Evolutionary conservation across 1,284 basidiomycete species (phyloP).

Genomic region (Pterulicium gracile): DNA sequence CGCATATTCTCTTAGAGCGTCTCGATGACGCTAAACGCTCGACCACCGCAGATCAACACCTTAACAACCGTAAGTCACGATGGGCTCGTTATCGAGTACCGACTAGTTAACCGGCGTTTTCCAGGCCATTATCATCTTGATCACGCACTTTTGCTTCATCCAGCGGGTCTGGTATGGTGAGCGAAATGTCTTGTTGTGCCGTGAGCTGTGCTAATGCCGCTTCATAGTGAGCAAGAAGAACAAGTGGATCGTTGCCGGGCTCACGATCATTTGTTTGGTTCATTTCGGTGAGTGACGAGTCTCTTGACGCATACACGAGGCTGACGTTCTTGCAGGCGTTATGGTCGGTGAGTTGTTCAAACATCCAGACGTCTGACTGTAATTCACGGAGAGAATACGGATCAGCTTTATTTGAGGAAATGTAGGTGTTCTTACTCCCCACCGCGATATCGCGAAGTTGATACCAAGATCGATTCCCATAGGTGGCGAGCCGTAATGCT

Average conservation of each 20-base stretch:
- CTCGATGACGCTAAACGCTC: not conserved
- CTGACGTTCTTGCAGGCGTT: no score
- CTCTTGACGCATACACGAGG: no score
- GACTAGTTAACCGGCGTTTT: not conserved
- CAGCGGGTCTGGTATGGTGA: not conserved
- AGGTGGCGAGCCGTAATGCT: constrained; percentile 1
- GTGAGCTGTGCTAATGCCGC: not conserved
- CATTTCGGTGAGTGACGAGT: not conserved
- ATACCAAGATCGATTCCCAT: not conserved
- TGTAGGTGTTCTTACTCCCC: not conserved
- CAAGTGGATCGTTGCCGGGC: not conserved
- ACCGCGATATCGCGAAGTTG: not conserved
- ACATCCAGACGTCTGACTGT: not conserved
- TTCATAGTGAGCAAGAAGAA: not conserved
- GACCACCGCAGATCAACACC: not conserved
- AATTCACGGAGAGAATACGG: no score
- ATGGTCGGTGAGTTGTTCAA: no score
- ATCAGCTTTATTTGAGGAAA: not conserved
- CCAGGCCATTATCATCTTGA: constrained; percentile 1
- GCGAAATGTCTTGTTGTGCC: not conserved
- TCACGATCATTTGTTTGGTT: not conserved
- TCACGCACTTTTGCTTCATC: not conserved
- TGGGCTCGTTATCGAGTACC: not conserved
- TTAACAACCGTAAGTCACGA: not conserved
- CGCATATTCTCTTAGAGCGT: not conserved